Evolutionary conservation across 2,329 filamentous ascomycete species (phyloP), one percentile per base, ranked within the genome.

Genomic region (Gliomastix tumulicola): DNA sequence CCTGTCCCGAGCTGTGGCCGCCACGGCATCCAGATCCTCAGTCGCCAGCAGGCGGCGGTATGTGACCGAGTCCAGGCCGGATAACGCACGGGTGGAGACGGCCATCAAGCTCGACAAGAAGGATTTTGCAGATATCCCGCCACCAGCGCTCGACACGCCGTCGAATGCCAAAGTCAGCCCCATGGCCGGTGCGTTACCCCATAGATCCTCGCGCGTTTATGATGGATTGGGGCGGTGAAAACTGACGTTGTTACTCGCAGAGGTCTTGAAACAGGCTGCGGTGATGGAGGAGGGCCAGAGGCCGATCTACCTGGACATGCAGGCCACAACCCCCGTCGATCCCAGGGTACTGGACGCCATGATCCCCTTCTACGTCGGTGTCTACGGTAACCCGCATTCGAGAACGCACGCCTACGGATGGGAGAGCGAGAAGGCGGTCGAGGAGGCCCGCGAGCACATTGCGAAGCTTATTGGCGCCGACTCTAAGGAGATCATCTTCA

Each of bases 401-500:
- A 79, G 90, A 54, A 98, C 92, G 39, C 92, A 98, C 62, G 89
- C 92, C 18, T 98, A 98, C 60, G 92, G 92, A 35, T 98, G 92
- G 92, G 92, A 98, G 68, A 94, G 85, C 36, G 92, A 98, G 55
- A 88, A 89, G 65, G 90, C 86, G 1, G 83, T 94, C 17, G 92
- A 98, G 59, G 75, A 87, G 44, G 89, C 92, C 30, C 79, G 92
- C 51, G 75, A 76, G 49, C 78, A 97, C 54, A 74, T 97, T 45
- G 92, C 92, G 4, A 74, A 73, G 27, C 74, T 98, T 38, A 92
- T 98, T 47, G 90, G 90, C 19, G 92, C 92, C 20, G 88, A 98
- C 57, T 71, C 92, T 6, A 98, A 98, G 65, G 92, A 98, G 59
- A 97, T 98, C 47, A 94, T 98, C 51, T 97, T 98, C 65, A 98